A percentile compares a stretch with the other conserved stretches of the same genome.
phyloP scores from a whole-genome alignment of 345 rosid species.

The Murraya koenigii region DNA sequence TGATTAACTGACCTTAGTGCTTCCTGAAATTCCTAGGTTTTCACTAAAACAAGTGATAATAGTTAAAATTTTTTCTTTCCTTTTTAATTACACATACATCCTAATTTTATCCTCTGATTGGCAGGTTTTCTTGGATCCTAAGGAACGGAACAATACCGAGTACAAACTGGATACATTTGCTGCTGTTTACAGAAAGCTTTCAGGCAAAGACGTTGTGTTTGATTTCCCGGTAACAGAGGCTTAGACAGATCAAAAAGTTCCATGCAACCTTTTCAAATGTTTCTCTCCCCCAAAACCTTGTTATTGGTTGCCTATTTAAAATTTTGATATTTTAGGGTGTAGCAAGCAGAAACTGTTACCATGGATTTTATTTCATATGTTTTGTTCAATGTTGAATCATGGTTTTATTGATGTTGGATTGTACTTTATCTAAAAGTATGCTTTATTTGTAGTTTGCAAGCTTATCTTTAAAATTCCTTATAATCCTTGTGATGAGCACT shows the following conservation, averaged over 20 bases:
- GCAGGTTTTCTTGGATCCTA: constrained; percentile 80
- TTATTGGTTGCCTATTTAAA: constrained; percentile 4
- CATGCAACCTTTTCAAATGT: constrained; percentile 7
- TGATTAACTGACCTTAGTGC: not conserved
- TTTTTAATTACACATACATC: not conserved
- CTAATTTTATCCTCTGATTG: not conserved
- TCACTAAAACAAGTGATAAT: not conserved
- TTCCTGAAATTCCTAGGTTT: not conserved
- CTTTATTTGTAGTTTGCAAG: no score
- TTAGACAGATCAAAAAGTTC: constrained; percentile 14
- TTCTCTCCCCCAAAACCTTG: not conserved
- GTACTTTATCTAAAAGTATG: not conserved
- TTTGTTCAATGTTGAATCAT: not conserved
- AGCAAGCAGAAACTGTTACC: not conserved
- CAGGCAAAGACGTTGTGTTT: constrained; percentile 77
- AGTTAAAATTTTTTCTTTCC: not conserved
- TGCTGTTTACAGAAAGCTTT: constrained; percentile 78
- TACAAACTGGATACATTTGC: constrained; percentile 74
- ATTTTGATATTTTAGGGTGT: constrained; percentile 23
- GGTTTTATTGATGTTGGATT: not conserved
- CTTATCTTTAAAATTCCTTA: no score
- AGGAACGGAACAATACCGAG: constrained; percentile 74
- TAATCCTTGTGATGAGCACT: no score
- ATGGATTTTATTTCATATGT: constrained; percentile 7
- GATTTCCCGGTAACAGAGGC: constrained; percentile 69